These are phyloP conservation scores for Entomortierella beljakovae DNA, from an alignment of 192 early-diverging fungal species.

Conservation along the genomic window DNA sequence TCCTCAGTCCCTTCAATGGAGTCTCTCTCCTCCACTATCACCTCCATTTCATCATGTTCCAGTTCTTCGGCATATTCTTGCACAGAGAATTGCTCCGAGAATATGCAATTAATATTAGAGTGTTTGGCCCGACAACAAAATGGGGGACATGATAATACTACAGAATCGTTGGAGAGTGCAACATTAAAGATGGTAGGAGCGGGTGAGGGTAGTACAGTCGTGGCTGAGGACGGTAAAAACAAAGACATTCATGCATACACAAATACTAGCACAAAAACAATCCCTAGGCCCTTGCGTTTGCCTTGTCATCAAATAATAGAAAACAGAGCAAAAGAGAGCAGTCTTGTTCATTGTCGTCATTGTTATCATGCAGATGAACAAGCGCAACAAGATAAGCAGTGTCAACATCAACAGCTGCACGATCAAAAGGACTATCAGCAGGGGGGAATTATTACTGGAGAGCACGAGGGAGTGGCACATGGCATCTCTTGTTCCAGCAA, in stretches of 20 bases:
- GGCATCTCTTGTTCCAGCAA: not conserved
- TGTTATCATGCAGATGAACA: not conserved
- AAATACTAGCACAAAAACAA: not conserved
- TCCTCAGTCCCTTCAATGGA: not conserved
- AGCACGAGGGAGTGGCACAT: constrained; percentile 5
- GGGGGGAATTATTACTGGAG: not conserved
- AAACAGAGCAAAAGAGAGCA: not conserved
- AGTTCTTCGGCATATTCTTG: not conserved
- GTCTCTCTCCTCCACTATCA: not conserved
- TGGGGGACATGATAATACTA: not conserved
- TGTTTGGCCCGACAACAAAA: not conserved
- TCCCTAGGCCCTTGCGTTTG: not conserved
- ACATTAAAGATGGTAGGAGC: not conserved
- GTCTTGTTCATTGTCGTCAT: not conserved
- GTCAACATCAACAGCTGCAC: not conserved
- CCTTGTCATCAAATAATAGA: not conserved
- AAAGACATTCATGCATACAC: not conserved
- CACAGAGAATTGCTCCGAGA: not conserved
- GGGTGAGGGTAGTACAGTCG: not conserved
- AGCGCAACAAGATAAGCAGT: not conserved
- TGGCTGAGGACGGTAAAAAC: not conserved
- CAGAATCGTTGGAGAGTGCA: not conserved
- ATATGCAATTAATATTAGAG: not conserved
- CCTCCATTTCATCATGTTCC: not conserved
- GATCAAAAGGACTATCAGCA: not conserved